A percentile compares a stretch with the other conserved stretches of the same genome.
phyloP scores from a whole-genome alignment of 139 green algal species.

The Coelastrella sp. region DNA sequence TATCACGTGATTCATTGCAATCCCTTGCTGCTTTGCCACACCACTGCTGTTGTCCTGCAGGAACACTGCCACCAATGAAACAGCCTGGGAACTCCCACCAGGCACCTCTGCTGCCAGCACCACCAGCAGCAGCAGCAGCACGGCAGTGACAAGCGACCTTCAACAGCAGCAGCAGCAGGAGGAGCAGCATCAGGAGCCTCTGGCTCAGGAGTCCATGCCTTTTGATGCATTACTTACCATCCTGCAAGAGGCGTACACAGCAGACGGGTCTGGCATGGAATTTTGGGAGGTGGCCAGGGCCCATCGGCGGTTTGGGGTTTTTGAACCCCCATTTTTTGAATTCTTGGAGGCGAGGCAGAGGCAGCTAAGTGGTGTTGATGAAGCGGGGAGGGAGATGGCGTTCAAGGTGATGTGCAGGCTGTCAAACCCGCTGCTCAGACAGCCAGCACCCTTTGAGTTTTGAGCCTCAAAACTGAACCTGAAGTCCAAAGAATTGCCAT shows the following conservation, averaged over 20 bases:
- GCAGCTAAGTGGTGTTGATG: neutral
- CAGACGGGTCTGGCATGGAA: slow-evolving; percentile 13
- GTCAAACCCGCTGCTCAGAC: slow-evolving; percentile 23
- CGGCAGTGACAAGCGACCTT: neutral
- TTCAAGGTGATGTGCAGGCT: slow-evolving; percentile 41
- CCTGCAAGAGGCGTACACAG: slow-evolving; percentile 1
- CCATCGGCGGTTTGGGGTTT: neutral
- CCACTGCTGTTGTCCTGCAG: neutral
- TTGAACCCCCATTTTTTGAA: slow-evolving; percentile 12
- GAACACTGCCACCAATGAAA: slow-evolving; percentile 32
- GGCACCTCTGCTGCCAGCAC: neutral
- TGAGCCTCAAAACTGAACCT: neutral
- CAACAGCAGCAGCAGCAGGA: neutral
- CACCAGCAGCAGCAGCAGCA: slow-evolving; percentile 19
- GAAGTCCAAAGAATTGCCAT: no score
- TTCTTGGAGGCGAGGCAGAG: slow-evolving; percentile 4
- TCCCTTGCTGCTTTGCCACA: no score
- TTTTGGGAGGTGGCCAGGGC: slow-evolving; percentile 29
- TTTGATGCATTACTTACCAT: neutral
- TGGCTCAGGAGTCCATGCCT: neutral
- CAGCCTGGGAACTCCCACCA: slow-evolving; percentile 17
- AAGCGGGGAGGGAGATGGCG: neutral
- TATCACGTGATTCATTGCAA: neutral
- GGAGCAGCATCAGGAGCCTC: slow-evolving; percentile 16
- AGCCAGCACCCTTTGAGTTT: slow-evolving; percentile 35